Conservation (phyloP, 2,329 filamentous ascomycete genomes). For the Teratosphaeria gauchensis region DNA sequence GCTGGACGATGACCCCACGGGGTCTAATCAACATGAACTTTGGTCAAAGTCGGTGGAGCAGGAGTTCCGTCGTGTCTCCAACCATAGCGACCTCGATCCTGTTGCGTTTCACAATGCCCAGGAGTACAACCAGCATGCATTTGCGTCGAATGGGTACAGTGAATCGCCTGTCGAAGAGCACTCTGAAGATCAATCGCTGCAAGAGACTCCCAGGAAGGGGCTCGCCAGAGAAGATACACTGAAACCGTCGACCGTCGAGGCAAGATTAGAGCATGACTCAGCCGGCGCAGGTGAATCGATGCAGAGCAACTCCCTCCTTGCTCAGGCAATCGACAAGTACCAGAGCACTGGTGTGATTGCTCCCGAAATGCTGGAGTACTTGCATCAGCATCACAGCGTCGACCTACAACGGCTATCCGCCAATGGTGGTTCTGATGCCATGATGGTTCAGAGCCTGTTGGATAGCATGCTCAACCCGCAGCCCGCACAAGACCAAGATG, state of each 20-base stretch:
- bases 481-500: conserved; percentile 3
- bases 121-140: conserved; percentile 14
- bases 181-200: conserved; percentile 9
- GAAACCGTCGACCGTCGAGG: conserved; percentile 9
- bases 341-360: conserved; percentile 21
- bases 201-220: conserved; percentile 20
- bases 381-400: conserved; percentile 21
- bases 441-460: conserved; percentile 26
- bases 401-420: conserved; percentile 23
- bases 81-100: conserved; percentile 1
- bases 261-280: background rate
- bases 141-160: conserved; percentile 13
- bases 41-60: conserved; percentile 14
- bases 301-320: conserved; percentile 11
- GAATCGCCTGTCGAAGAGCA: conserved; percentile 12
- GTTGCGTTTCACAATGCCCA: conserved; percentile 6
- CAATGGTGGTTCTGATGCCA: conserved; percentile 25
- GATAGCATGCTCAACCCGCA: conserved; percentile 19
- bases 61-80: conserved; percentile 5
- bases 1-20: conserved; percentile 21
- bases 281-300: conserved; percentile 4
- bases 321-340: conserved; percentile 21
- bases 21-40: conserved; percentile 8
- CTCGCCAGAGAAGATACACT: conserved; percentile 16
- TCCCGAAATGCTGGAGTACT: conserved; percentile 23